A percentile compares a stretch with the other conserved stretches of the same genome.
Evolutionary conservation across 495 filamentous ascomycete species (phyloP).

Genomic region (Aspergillus nidulans): DNA sequence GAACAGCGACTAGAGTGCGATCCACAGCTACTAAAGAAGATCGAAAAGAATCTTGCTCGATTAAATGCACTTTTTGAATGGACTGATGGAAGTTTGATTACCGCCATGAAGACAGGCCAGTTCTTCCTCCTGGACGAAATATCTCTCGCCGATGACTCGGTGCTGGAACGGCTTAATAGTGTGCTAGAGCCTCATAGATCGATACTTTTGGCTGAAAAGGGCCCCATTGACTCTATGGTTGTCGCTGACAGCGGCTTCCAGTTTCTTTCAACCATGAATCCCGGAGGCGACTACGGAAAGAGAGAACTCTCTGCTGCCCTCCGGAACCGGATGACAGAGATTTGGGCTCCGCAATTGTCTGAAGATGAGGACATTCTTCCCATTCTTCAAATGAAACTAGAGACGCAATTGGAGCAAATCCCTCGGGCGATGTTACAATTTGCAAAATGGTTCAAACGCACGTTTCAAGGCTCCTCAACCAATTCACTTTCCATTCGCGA

Average conservation of each 20-base stretch:
- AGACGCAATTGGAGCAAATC: slow-evolving; percentile 43
- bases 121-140: slow-evolving; percentile 97
- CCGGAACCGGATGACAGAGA: slow-evolving; percentile 95
- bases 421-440: slow-evolving; percentile 70
- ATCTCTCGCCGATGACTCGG: slow-evolving; percentile 95
- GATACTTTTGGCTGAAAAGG: slow-evolving; percentile 90
- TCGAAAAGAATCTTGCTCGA: slow-evolving; percentile 56
- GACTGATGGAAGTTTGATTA: slow-evolving; percentile 91
- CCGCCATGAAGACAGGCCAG: slow-evolving; percentile 84
- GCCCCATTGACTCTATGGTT: slow-evolving; percentile 72
- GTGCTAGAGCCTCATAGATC: slow-evolving; percentile 88
- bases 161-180: slow-evolving; percentile 93
- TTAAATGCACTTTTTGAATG: slow-evolving; percentile 90
- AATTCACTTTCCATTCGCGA: slow-evolving; percentile 84
- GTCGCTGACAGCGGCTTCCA: slow-evolving; percentile 80
- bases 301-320: slow-evolving; percentile 92
- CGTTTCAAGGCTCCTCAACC: slow-evolving; percentile 65
- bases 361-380: slow-evolving; percentile 81
- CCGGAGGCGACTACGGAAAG: slow-evolving; percentile 97
- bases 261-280: slow-evolving; percentile 98
- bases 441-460: slow-evolving; percentile 83
- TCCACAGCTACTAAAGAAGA: slow-evolving; percentile 46
- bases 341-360: slow-evolving; percentile 85
- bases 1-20: slow-evolving; percentile 39
- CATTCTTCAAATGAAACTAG: slow-evolving; percentile 75